A percentile compares a stretch with the other conserved stretches of the same genome.
phyloP scores from a whole-genome alignment of 2,329 filamentous ascomycete genomes.

The Colletotrichum tofieldiae region DNA sequence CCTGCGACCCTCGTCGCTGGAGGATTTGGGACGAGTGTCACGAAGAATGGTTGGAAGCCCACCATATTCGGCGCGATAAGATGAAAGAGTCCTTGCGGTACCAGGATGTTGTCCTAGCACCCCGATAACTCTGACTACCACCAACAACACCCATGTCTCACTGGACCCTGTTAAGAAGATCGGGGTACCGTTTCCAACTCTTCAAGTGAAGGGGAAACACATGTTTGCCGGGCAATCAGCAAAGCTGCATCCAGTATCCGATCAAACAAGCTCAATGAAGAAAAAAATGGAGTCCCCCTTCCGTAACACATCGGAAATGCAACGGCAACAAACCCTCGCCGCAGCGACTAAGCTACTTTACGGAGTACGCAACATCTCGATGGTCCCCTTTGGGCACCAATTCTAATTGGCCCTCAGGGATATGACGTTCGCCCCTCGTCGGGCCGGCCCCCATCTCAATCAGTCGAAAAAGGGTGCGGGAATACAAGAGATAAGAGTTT shows the following conservation, averaged over 20 bases:
- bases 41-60: too few relatives aligned
- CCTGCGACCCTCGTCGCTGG: neutral
- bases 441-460: constrained; percentile 12
- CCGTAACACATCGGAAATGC: neutral
- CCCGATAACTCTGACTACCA: neutral
- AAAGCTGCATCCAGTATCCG: neutral
- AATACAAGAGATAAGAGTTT: constrained; percentile 12
- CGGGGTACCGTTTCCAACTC: too few relatives aligned
- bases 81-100: neutral
- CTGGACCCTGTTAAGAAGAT: neutral
- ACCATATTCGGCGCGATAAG: neutral
- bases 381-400: neutral
- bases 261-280: neutral
- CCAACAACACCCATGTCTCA: neutral
- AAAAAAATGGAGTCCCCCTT: neutral
- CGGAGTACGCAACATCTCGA: constrained; percentile 2
- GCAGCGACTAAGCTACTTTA: neutral
- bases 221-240: neutral
- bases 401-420: constrained; percentile 9
- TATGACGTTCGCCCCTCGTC: constrained; percentile 14
- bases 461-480: neutral
- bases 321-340: neutral
- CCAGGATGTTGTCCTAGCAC: neutral
- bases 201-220: too few relatives aligned
- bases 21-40: neutral